A percentile compares a stretch with the other conserved stretches of the same genome.
Conservation (phyloP, 192 early-diverging fungal genomes). For the Phycomyces nitens region DNA sequence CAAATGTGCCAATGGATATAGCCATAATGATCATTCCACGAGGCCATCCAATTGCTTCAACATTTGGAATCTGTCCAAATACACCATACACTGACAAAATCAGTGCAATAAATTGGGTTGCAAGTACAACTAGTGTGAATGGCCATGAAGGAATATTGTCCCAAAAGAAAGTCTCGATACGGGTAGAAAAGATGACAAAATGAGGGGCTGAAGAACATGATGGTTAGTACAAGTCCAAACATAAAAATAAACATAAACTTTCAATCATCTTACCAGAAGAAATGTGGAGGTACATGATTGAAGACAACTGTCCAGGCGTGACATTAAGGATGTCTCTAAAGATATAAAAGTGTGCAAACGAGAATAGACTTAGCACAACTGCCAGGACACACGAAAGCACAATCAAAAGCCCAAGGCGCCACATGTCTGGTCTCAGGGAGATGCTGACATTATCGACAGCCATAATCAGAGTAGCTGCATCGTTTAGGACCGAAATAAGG, state of each 20-base stretch:
- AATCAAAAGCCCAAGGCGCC: conserved; percentile 66
- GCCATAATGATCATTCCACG: conserved; percentile 50
- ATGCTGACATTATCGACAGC: conserved; percentile 70
- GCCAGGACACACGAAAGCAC: conserved; percentile 63
- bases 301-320: conserved; percentile 37
- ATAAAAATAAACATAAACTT: conserved; percentile 2
- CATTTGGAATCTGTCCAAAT: conserved; percentile 27
- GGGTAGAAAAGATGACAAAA: conserved; percentile 75
- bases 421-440: conserved; percentile 66
- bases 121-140: conserved; percentile 59
- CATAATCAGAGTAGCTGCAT: conserved; percentile 68
- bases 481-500: conserved; percentile 69
- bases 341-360: conserved; percentile 66
- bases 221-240: not conserved
- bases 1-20: conserved; percentile 52
- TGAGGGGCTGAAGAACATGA: conserved; percentile 52
- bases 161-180: conserved; percentile 63
- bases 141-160: conserved; percentile 48
- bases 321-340: conserved; percentile 39
- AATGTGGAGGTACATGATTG: conserved; percentile 75
- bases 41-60: conserved; percentile 41
- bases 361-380: conserved; percentile 50
- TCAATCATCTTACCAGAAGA: conserved; percentile 49
- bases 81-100: conserved; percentile 50
- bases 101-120: conserved; percentile 69